These are phyloP conservation scores for Leishmania arabica DNA, from an alignment of 208 protist genomes.

Conservation along the genomic window DNA sequence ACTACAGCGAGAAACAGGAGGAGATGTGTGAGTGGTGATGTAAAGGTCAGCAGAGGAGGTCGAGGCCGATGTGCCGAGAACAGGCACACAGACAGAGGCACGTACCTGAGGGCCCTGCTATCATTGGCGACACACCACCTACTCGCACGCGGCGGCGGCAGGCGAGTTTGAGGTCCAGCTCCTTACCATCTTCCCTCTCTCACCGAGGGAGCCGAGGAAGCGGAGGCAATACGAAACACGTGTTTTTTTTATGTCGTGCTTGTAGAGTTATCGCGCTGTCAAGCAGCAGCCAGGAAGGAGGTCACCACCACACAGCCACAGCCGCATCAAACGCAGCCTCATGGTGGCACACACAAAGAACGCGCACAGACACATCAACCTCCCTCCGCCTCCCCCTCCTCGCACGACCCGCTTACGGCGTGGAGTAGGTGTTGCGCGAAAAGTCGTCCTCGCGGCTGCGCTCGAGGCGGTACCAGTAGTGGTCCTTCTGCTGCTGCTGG, in stretches of 20 bases:
- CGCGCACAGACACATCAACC: neutral
- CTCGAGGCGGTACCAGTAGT: constrained; percentile 87
- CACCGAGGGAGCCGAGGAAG: neutral
- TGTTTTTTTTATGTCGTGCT: neutral
- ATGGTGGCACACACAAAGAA: neutral
- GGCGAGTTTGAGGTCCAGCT: neutral
- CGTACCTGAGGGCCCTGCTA: neutral
- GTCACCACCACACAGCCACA: neutral
- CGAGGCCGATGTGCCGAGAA: neutral
- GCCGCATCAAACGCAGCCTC: neutral
- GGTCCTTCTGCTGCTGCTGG: constrained; percentile 89
- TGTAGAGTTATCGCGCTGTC: neutral
- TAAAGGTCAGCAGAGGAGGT: neutral
- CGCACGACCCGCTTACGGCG: constrained; percentile 16
- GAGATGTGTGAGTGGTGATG: neutral
- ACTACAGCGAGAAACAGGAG: neutral
- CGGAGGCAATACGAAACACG: neutral
- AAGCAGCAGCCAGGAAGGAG: neutral
- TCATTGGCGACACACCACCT: neutral
- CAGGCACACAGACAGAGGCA: neutral
- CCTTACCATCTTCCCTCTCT: neutral
- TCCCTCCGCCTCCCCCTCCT: too few relatives aligned
- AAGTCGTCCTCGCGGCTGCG: constrained; percentile 86
- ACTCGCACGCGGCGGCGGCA: neutral
- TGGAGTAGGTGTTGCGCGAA: constrained; percentile 74